Percentiles rank a stretch among this genome's conserved stretches.
Conservation (phyloP, 495 filamentous ascomycete species). For the Aspergillus bridgeri region DNA sequence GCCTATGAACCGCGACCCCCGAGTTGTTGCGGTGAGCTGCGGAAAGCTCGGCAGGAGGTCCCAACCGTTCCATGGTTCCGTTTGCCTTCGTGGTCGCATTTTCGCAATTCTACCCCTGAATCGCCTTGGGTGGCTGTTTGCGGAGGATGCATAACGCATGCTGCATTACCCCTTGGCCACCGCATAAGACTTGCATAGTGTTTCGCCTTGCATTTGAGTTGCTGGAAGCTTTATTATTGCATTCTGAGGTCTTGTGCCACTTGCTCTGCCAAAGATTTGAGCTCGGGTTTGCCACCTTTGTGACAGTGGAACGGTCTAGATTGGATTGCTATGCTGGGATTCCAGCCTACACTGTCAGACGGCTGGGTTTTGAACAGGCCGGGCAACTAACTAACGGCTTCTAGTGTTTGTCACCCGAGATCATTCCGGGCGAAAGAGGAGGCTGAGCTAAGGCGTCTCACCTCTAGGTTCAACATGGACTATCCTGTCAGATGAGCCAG, state of each 20-base stretch:
- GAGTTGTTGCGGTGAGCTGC: conserved; percentile 13
- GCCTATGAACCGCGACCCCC: background rate
- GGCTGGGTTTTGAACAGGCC: background rate
- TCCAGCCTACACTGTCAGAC: too few species aligned
- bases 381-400: too few species aligned
- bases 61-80: conserved; percentile 16
- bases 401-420: too few species aligned
- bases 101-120: conserved; percentile 19
- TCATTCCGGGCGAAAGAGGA: too few species aligned
- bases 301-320: background rate
- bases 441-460: background rate
- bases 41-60: conserved; percentile 25
- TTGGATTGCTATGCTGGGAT: background rate
- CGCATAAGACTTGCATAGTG: background rate
- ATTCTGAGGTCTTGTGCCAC: background rate
- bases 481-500: background rate
- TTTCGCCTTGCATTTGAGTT: background rate
- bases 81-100: too few species aligned
- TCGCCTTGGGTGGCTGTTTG: background rate
- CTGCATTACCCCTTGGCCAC: background rate
- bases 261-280: background rate
- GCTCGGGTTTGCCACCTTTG: background rate
- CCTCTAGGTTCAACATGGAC: too few species aligned
- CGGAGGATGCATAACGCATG: background rate
- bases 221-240: background rate